Evolutionary conservation across 2,329 filamentous ascomycete species (phyloP), one percentile per base, ranked within the genome.

Genomic region (Setomelanomma holmii): DNA sequence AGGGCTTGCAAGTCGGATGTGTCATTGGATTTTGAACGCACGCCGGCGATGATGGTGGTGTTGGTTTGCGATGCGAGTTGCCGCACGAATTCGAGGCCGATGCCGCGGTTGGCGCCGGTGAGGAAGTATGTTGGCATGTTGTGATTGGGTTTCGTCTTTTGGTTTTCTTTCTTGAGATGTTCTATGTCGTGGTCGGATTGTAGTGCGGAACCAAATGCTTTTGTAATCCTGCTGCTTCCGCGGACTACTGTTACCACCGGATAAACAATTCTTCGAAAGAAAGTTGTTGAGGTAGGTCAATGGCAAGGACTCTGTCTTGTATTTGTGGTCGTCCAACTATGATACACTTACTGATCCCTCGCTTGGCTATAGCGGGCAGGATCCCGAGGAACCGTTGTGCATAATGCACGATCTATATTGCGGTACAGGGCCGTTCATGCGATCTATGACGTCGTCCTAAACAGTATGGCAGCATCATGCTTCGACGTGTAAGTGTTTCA

Each of bases 41-140:
- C 71, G 44, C 61, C 69, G n/a, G 76, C 71, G 49, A 79, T 73
- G 51, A 79, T 71, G 45, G 63, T 76, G 55, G 72, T 75, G 40
- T 58, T 45, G 0, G 63, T 49, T 24, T 72, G 55, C 8, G 54
- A 39, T 30, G 75, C 63, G 45, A 72, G 62, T 46, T 72, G 69
- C 40, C 67, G 59, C 0, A 68, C 61, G 41, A 72, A 66, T 53
- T 71, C 69, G 23, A 72, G 57, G 24, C 69, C 69, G 36, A 72
- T 66, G 42, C 68, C 68, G 6, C 69, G 65, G 44, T 72, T 72
- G 1, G 67, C 68, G 12, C 69, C 69, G 0, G 67, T 72, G 41
- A 72, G 60, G 49, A 72, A 72, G 50, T 70, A 70, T 7, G 68
- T 70, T 19, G 62, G 63, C 67, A 70, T 72, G 54, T 61, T n/a